Evolutionary conservation across 345 rosid species (phyloP).

Genomic region (Eucalyptus grandis): DNA sequence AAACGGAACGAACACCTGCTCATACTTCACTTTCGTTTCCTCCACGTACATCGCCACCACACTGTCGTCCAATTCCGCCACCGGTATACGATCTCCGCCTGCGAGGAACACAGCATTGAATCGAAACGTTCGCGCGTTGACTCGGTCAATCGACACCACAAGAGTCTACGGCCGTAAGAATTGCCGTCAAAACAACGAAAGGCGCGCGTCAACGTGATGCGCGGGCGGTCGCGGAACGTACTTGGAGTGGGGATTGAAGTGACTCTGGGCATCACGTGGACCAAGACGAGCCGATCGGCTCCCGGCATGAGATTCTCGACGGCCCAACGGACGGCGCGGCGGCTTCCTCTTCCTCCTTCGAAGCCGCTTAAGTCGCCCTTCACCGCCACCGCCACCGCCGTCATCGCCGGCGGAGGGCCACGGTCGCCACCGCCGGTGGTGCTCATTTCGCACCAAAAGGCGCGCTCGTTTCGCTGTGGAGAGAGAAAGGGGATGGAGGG

Average conservation of each 20-base stretch:
- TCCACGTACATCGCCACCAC: constrained; percentile 50
- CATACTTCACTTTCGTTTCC: constrained; percentile 33
- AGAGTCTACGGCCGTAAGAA: not conserved
- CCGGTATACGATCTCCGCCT: constrained; percentile 57
- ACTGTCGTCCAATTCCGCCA: constrained; percentile 55
- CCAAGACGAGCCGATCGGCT: constrained; percentile 49
- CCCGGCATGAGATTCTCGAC: constrained; percentile 32
- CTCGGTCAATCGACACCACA: not conserved
- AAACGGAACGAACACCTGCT: constrained; percentile 36
- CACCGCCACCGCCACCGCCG: constrained; percentile 31
- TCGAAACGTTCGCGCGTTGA: not conserved
- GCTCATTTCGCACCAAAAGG: not conserved
- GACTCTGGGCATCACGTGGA: constrained; percentile 65
- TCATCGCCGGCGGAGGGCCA: not conserved
- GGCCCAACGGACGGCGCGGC: constrained; percentile 79
- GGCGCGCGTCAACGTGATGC: not conserved
- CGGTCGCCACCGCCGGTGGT: not conserved
- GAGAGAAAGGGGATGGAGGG: not conserved
- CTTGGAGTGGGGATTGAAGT: constrained; percentile 65
- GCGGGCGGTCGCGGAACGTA: constrained; percentile 1
- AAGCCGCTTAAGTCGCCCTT: constrained; percentile 33
- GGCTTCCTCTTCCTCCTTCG: constrained; percentile 48
- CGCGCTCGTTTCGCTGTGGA: not conserved
- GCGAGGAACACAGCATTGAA: not conserved
- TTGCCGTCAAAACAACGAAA: not conserved